Evolutionary conservation across 164 flowering plant species (phyloP).

Genomic region (Chimonanthus praecox): DNA sequence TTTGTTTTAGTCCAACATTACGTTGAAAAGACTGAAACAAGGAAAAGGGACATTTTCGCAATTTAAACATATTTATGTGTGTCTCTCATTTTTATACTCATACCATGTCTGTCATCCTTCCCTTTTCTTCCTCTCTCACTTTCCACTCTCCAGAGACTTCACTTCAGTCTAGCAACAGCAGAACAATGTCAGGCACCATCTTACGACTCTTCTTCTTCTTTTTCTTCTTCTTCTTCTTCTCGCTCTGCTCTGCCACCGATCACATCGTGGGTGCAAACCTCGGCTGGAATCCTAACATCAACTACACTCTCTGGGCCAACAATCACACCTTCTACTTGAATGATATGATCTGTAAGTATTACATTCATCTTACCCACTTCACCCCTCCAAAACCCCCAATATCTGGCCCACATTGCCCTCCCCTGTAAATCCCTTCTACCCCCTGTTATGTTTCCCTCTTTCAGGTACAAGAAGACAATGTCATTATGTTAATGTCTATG

Average conservation of each 20-base stretch:
- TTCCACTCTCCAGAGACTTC: neutral
- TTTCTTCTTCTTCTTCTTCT: neutral
- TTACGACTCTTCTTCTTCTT: neutral
- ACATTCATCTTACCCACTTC: neutral
- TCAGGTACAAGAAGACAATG: too few species aligned
- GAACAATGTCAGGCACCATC: neutral
- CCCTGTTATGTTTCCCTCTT: too few species aligned
- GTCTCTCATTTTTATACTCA: too few species aligned
- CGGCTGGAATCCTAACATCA: conserved; percentile 19
- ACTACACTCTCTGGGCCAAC: conserved; percentile 20
- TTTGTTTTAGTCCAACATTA: too few species aligned
- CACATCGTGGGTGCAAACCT: conserved; percentile 22
- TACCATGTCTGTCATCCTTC: too few species aligned
- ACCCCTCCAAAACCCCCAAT: neutral
- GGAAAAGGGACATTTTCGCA: too few species aligned
- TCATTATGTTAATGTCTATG: too few species aligned
- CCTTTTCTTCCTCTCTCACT: neutral
- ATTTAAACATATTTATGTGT: too few species aligned
- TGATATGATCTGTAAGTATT: conserved; percentile 15
- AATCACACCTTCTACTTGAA: conserved; percentile 18
- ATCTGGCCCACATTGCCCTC: neutral
- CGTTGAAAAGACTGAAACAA: too few species aligned
- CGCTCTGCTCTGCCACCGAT: conserved; percentile 12
- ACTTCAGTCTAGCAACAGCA: too few species aligned
- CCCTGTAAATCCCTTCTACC: neutral